Base-by-base conservation (phyloP, 805 yeast species). In the Pichia phayaonensis region DNA sequence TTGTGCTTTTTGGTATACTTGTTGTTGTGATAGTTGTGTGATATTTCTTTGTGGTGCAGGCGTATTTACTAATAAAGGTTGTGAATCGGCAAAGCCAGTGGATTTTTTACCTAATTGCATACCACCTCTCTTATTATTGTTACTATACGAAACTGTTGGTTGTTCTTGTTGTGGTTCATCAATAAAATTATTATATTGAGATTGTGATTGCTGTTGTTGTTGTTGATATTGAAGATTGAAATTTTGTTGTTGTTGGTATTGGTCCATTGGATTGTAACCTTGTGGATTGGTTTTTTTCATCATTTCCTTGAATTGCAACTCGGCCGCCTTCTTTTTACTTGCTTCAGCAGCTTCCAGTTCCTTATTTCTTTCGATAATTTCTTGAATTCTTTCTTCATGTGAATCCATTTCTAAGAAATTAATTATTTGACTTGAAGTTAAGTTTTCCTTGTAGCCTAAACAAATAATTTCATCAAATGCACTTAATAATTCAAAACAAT, bases 321-420 rank as follows among this genome's bases (percentile, higher is more conserved):
- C 95, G 67, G 86, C 88, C 46, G 98, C 97, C 66, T 88, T 83
- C 70, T 95, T 86, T 72, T 92, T 92, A 70, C 98, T 84, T 70
- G 92, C 97, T 71, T 94, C 99, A 49, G 88, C 83, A 40, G 99
- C 99, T 69, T 92, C 99, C 61, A 87, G 72, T 71, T 94, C 99
- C 72, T 94, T 94, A 74, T 94, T 94, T 68, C 90, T 83, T 71
- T 89, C 98, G 61, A 94, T 94, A 66, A 94, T 90, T 66, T 94
- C 97, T 74, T 94, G 98, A 64, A 95, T 92, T 74, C 88, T 92
- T 72, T 94, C 99, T 71, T 94, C 99, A 67, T 94, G 97, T 40
- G 96, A 86, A 70, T 94, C 98, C 98, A 94, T 92, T 65, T 89
- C 92, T 72, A 94, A 74, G 70, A 87, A 92, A 13, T 95, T 87